Conservation (phyloP, 805 yeast species). For the Starmerella stigmatis region DNA sequence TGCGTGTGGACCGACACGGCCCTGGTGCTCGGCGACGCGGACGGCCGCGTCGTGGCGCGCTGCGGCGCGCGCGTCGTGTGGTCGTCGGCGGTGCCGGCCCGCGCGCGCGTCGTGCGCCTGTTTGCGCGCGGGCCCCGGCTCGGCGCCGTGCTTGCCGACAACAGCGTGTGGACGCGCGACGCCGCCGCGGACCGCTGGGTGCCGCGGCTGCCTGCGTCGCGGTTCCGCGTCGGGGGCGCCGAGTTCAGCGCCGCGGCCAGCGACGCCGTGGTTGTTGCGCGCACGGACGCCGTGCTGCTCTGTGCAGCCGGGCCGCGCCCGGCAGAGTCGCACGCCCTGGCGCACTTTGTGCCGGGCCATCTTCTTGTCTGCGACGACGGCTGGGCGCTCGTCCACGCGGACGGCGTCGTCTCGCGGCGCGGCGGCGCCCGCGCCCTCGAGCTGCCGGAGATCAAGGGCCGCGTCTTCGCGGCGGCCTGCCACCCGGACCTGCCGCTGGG, state of each 20-base stretch:
- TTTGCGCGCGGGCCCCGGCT: neutral
- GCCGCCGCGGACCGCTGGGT: neutral
- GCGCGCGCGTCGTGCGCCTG: neutral
- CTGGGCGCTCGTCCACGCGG: constrained; percentile 3
- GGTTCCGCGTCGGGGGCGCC: neutral
- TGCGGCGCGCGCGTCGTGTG: neutral
- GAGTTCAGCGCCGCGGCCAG: neutral
- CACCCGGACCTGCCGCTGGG: constrained; percentile 18
- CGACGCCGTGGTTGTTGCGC: neutral
- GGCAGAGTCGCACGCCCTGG: no score
- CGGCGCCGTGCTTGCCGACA: constrained; percentile 4
- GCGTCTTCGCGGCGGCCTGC: neutral
- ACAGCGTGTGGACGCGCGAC: constrained; percentile 1
- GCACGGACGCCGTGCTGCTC: neutral
- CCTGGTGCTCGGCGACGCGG: constrained; percentile 2
- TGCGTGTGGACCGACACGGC: constrained; percentile 1
- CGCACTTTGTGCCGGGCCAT: constrained; percentile 2
- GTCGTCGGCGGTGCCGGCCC: neutral
- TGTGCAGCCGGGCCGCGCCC: no score
- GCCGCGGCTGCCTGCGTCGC: neutral
- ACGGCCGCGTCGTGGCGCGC: neutral
- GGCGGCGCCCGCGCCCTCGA: neutral
- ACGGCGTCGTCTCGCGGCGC: constrained; percentile 7
- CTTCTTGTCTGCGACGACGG: neutral
- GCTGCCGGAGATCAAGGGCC: constrained; percentile 12